These are phyloP conservation scores for Euphrasia confusa DNA, from an alignment of 257 asterid species.

Conservation along the genomic window DNA sequence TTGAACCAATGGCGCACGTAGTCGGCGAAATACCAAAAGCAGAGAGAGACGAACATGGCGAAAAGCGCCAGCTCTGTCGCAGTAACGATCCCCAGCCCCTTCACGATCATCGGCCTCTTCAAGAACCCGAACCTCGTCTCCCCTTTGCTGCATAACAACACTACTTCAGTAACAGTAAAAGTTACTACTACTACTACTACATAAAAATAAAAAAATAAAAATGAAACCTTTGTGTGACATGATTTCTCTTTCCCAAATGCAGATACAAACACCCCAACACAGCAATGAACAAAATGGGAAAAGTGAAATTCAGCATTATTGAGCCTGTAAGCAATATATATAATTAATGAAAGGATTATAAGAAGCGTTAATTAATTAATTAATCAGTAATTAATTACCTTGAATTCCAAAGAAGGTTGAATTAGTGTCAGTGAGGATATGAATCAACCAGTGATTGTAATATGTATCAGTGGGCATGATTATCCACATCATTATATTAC, in stretches of 20 bases:
- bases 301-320: constrained; percentile 63
- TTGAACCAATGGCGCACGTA: constrained; percentile 53
- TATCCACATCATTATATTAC: constrained; percentile 95
- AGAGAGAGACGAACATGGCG: constrained; percentile 55
- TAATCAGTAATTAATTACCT: neutral
- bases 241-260: constrained; percentile 42
- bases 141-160: constrained; percentile 14
- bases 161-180: neutral
- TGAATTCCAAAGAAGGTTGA: neutral
- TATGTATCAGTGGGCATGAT: constrained; percentile 91
- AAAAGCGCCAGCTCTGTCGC: constrained; percentile 52
- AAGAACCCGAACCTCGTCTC: constrained; percentile 30
- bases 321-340: constrained; percentile 38
- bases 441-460: constrained; percentile 60
- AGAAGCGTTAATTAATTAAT: too few species aligned
- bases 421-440: neutral
- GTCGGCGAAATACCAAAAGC: constrained; percentile 63
- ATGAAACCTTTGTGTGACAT: constrained; percentile 6
- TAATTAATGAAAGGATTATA: too few species aligned
- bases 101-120: constrained; percentile 57
- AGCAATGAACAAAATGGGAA: constrained; percentile 75
- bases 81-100: constrained; percentile 58
- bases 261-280: constrained; percentile 64
- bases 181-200: too few species aligned
- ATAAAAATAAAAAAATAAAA: neutral